Evolutionary conservation across 2,329 filamentous ascomycete genomes (phyloP).

Genomic region (Diaporthe sp.): DNA sequence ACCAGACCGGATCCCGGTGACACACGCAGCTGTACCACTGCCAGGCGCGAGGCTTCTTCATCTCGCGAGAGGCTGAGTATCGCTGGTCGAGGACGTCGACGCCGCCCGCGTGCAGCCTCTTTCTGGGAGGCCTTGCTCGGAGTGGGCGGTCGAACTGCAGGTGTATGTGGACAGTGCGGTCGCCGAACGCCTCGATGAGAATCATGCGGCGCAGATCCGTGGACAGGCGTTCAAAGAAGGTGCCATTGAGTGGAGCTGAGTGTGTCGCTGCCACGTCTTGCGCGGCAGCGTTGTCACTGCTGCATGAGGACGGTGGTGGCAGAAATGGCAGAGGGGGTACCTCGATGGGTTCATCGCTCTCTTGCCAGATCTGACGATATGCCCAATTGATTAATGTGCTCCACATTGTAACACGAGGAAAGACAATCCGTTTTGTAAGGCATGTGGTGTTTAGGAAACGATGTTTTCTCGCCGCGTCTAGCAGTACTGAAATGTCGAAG

Average conservation of each 20-base stretch:
- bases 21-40: constrained; percentile 34
- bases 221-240: constrained; percentile 23
- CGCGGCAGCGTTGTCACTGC: background rate
- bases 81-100: background rate
- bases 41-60: constrained; percentile 1
- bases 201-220: constrained; percentile 25
- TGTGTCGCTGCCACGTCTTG: background rate
- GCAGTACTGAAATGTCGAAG: background rate
- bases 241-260: background rate
- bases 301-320: background rate
- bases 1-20: constrained; percentile 18
- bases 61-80: background rate
- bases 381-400: background rate
- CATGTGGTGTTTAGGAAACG: no score
- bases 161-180: constrained; percentile 13
- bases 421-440: background rate
- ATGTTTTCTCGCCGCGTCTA: background rate
- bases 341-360: background rate
- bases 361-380: background rate
- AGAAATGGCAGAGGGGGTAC: constrained; percentile 3
- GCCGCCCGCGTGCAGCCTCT: background rate
- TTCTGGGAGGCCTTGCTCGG: background rate
- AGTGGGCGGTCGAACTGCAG: background rate
- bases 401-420: background rate
- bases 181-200: constrained; percentile 29